Conservation (phyloP, 192 early-diverging fungal genomes). For the Backusella sp. region DNA sequence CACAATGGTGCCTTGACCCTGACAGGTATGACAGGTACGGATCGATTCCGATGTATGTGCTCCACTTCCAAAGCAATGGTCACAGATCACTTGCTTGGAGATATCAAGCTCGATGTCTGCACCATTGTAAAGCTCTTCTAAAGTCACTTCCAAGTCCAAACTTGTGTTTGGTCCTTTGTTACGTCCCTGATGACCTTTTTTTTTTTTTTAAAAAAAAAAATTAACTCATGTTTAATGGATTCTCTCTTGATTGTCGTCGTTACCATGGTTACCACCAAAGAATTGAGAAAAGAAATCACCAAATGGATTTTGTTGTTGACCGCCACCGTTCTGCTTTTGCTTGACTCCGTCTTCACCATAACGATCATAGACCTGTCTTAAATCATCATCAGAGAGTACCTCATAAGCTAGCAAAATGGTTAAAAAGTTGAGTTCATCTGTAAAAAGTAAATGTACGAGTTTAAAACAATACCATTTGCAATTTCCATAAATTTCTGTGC, state of each 20-base stretch:
- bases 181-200: slow-evolving; percentile 50
- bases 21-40: slow-evolving; percentile 73
- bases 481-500: slow-evolving; percentile 19
- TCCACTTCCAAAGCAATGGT: slow-evolving; percentile 90
- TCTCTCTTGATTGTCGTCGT: background rate
- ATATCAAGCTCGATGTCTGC: slow-evolving; percentile 85
- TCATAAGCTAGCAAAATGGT: slow-evolving; percentile 72
- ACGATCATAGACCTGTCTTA: slow-evolving; percentile 79
- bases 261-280: slow-evolving; percentile 54
- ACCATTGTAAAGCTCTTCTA: slow-evolving; percentile 90
- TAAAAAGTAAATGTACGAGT: too few relatives aligned
- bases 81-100: slow-evolving; percentile 91
- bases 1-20: slow-evolving; percentile 77
- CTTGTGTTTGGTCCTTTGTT: slow-evolving; percentile 71
- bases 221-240: background rate
- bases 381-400: slow-evolving; percentile 42
- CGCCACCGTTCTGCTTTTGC: slow-evolving; percentile 49
- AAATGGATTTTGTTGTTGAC: slow-evolving; percentile 86
- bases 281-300: slow-evolving; percentile 92
- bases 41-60: slow-evolving; percentile 84
- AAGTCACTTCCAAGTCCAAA: slow-evolving; percentile 77
- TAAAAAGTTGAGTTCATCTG: too few relatives aligned
- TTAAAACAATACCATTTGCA: background rate
- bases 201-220: background rate
- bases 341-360: slow-evolving; percentile 97